Percentiles rank a stretch among this genome's conserved stretches.
Conservation (phyloP, 371 early-diverging fungal genomes). For the Apophysomyces elegans region DNA sequence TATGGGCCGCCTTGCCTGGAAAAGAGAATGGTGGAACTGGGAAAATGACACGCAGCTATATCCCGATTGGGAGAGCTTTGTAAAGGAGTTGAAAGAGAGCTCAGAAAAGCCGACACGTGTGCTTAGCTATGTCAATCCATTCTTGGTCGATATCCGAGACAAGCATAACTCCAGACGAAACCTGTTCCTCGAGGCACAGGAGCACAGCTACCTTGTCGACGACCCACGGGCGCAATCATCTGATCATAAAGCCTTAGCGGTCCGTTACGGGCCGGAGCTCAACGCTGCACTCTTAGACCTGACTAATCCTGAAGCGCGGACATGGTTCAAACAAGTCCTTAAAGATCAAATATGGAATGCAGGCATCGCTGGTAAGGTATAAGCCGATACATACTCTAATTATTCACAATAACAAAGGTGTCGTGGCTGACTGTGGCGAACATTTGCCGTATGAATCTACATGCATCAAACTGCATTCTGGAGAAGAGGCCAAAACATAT, state of each 20-base stretch:
- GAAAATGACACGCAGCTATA: conserved; percentile 45
- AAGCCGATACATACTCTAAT: not conserved
- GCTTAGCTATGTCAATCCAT: conserved; percentile 50
- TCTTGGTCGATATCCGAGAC: conserved; percentile 30
- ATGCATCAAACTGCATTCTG: conserved; percentile 8
- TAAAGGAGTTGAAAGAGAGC: conserved; percentile 24
- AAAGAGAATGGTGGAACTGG: conserved; percentile 58
- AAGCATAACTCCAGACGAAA: conserved; percentile 34
- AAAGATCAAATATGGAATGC: conserved; percentile 38
- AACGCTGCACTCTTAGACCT: conserved; percentile 47
- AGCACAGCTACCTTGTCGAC: conserved; percentile 39
- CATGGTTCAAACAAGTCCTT: conserved; percentile 46
- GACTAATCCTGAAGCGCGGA: conserved; percentile 44
- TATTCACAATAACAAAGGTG: not conserved
- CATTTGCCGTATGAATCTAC: conserved; percentile 34
- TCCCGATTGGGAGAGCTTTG: conserved; percentile 49
- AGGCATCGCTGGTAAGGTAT: conserved; percentile 37
- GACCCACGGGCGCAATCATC: conserved; percentile 19
- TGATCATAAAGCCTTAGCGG: conserved; percentile 17
- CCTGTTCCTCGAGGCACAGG: conserved; percentile 39
- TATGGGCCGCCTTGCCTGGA: conserved; percentile 24
- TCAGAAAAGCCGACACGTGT: conserved; percentile 22
- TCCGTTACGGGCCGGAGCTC: conserved; percentile 27
- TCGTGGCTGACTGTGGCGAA: conserved; percentile 48
- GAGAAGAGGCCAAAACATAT: conserved; percentile 26